Conservation (phyloP, 345 rosid species). For the Acer yangbiense region DNA sequence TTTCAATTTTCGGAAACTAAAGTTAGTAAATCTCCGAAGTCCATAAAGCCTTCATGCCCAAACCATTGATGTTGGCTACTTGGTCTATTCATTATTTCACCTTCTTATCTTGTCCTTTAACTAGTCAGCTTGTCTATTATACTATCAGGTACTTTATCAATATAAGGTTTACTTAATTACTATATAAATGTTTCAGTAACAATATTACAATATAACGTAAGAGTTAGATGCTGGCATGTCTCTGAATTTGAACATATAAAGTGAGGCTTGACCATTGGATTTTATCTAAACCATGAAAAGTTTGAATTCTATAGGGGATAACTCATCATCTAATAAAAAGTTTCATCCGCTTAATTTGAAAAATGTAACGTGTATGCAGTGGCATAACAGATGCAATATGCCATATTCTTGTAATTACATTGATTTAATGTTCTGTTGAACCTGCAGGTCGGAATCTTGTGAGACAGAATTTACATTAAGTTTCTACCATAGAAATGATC, state of each 20-base stretch:
- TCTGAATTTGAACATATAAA: neutral
- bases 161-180: neutral
- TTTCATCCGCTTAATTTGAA: neutral
- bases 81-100: neutral
- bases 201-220: neutral
- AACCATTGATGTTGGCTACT: neutral
- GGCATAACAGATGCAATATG: neutral
- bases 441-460: constrained; percentile 77
- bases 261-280: neutral
- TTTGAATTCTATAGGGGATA: neutral
- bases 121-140: neutral
- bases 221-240: neutral
- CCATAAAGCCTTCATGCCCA: neutral
- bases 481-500: constrained; percentile 68
- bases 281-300: neutral
- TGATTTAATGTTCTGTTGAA: constrained; percentile 20
- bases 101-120: too few relatives aligned
- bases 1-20: neutral
- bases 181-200: neutral
- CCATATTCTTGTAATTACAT: constrained; percentile 1
- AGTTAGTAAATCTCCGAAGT: neutral
- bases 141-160: neutral
- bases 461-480: constrained; percentile 45
- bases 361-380: neutral
- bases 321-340: neutral